Conservation (phyloP, 495 filamentous ascomycete genomes). For the Rostrohypoxylon terebratum region DNA sequence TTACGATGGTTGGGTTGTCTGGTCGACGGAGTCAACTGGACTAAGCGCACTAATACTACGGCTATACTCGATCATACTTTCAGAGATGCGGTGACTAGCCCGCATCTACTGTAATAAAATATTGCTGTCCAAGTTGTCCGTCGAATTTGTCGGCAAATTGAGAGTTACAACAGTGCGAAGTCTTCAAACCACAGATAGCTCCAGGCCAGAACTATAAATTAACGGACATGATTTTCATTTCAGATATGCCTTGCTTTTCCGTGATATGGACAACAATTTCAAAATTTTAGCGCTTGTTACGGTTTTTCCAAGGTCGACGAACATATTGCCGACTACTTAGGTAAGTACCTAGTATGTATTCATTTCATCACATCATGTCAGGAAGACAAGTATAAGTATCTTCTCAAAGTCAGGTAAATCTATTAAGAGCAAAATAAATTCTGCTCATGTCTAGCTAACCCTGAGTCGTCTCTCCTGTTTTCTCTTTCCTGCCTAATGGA, state of each 20-base stretch:
- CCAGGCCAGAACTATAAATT: background rate
- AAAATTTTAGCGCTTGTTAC: background rate
- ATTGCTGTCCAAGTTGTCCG: background rate
- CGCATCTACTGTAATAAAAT: background rate
- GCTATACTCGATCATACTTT: background rate
- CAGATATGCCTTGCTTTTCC: background rate
- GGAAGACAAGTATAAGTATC: background rate
- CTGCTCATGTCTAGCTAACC: slow-evolving; percentile 31
- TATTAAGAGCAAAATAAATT: slow-evolving; percentile 43
- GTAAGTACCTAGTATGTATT: too few relatives aligned
- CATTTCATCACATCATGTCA: background rate
- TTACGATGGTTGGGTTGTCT: slow-evolving; percentile 10
- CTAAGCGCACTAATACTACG: background rate
- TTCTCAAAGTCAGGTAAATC: slow-evolving; percentile 40
- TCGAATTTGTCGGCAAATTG: background rate
- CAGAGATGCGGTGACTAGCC: background rate
- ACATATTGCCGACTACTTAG: background rate
- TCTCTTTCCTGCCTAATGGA: slow-evolving; percentile 38
- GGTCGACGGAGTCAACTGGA: slow-evolving; percentile 4
- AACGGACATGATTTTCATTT: background rate
- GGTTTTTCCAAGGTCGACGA: background rate
- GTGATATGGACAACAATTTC: background rate
- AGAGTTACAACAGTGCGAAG: background rate
- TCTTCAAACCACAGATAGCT: background rate
- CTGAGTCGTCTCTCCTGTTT: slow-evolving; percentile 31